Evolutionary conservation across 2,329 filamentous ascomycete species (phyloP), one percentile per base, ranked within the genome.

Genomic region (Clonostachys chloroleuca): DNA sequence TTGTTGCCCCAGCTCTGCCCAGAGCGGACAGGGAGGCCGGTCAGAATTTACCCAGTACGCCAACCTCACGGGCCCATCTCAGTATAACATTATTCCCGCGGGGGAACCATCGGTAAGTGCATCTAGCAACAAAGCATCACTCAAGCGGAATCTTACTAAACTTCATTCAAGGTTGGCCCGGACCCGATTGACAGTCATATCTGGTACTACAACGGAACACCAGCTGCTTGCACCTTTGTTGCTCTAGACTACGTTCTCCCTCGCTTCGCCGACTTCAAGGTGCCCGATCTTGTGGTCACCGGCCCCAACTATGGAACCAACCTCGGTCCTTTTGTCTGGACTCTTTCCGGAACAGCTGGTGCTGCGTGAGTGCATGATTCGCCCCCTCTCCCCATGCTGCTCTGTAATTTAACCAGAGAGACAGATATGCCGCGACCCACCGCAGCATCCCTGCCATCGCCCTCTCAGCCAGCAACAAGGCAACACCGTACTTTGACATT

Each of bases 121-220:
- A 14, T 17, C 36, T 39, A 52, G 43, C 24, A 24, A 42, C 45
- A 39, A 18, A 39, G 36, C 14, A 39, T 5, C 40, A 41, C 30
- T 51, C 20, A 34, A 33, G 40, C 12, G 3, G 12, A 14, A 12
- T 17, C n/a, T 40, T 40, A 12, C 17, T 16, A 18, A 9, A 33
- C 43, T 44, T 8, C 58, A 57, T 1, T 61, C 58, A 44, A 62
- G 12, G 59, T 62, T 18, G 78, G 80, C 42, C 65, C 62, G 14
- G 77, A 81, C 52, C 77, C 75, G 12, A 56, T 60, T 17, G 74
- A 81, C 48, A 64, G 64, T 45, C 69, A 78, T 50, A 78, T 83
- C 52, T 82, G 75, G 75, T 81, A 82, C 56, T 83, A 81, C 61
- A 78, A 81, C 46, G 78, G 78, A 18, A 83, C 78, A 0, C 76